Evolutionary conservation across 345 rosid species (phyloP), one percentile per base, ranked within the genome.

Genomic region (Pelargonium nanum): DNA sequence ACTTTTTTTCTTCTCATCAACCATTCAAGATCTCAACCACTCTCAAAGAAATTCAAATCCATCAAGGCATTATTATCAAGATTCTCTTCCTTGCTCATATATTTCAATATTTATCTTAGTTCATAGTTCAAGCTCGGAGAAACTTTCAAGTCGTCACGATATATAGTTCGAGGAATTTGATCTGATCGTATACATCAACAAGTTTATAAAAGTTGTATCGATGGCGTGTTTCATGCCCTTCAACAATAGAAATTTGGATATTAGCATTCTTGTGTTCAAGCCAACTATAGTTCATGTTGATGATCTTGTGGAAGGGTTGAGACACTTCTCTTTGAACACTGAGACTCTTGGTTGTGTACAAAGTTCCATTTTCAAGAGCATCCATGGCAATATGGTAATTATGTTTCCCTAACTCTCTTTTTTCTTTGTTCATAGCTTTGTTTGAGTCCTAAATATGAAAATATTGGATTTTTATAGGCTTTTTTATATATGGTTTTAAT

Each of bases 321-420:
- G 72, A 57, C 69, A 57, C 8, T 77, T 84, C 61, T 77, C 77
- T 16, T 12, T 53, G 0, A 57, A 65, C 73, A 71, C 84, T 12
- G 56, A 68, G 26, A 63, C 50, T 64, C 76, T 81, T 55, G 89
- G 82, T 12, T 84, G 89, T 66, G 75, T 77, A 44, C 84, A 75
- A 23, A 81, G 78, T 63, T 79, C 82, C 24, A 66, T 81, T 15
- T 70, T 84, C 76, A 68, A 74, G 67, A 84, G 89, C 77, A 81
- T 84, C 65, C 89, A 84, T 73, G 89, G 89, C 48, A 81, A 78
- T 68, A 60, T 73, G 84, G 89, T 78, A 65, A 61, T 61, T 28
- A 17, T 22, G 12, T 60, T 45, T 21, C 26, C 16, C 6, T 28
- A n/a, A n/a, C 32, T 55, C 10, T 32, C 19, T 21, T 40, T 26